Evolutionary conservation across 345 rosid species (phyloP), one percentile per base, ranked within the genome.

Genomic region (Gossypium turneri): DNA sequence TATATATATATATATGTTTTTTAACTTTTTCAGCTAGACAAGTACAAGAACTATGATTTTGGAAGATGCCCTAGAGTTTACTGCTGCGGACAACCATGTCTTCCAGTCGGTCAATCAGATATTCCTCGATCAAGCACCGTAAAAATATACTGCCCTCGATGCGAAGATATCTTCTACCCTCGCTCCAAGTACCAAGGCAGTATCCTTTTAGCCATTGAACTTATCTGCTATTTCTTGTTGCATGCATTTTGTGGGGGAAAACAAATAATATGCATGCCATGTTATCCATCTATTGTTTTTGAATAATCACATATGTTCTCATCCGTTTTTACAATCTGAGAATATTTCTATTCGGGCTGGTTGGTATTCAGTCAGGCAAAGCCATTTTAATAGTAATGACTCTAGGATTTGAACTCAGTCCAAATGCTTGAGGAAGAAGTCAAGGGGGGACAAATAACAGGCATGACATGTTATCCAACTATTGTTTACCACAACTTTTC

Each of bases 31-130:
- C 92, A 94, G 98, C 83, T 94, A 66, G 97, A 94, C 58, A 94
- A 92, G 84, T 94, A 88, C 85, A 94, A 94, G 84, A 94, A 82
- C 88, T 89, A 88, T 74, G 98, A 92, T 80, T 94, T 94, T 84
- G 98, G 98, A 72, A 94, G 97, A 87, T 94, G 97, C 77, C 98
- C 98, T 15, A 92, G 97, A 79, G 98, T 94, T 81, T 89, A 87
- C 82, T 94, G 98, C 83, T 89, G 94, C 77, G 97, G 97, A 72
- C 98, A 94, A 75, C 93, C 97, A 50, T 92, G 97, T 80, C 93
- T 94, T 78, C 98, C 98, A 0, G 89, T 94, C 69, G 97, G 98
- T 72, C 97, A 90, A 72, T 89, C 97, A 2, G 97, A 94, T 72
- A 79, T 86, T 72, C 97, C 97, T 61, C 91, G 98, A 61, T 83